Percentiles rank a stretch among this genome's conserved stretches.
phyloP scores from a whole-genome alignment of 768 basidiomycete genomes.

The Russula ochroleuca region DNA sequence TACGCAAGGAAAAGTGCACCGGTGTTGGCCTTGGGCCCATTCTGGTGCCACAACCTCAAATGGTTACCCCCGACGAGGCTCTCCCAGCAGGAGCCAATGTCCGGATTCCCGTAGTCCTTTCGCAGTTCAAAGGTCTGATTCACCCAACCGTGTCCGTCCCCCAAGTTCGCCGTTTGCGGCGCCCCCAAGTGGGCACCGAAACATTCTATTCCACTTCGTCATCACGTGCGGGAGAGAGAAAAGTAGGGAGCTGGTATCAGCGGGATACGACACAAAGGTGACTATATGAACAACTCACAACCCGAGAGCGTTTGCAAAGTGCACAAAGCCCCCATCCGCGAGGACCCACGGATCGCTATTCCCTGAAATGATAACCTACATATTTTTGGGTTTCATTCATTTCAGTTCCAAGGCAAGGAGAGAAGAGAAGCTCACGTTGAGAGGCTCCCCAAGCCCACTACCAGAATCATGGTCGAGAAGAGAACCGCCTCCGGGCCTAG shows the following conservation, averaged over 20 bases:
- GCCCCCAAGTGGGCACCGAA: conserved; percentile 36
- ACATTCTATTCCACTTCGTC: conserved; percentile 30
- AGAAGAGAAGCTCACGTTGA: conserved; percentile 18
- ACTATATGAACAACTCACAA: conserved; percentile 20
- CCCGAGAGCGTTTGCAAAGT: conserved; percentile 23
- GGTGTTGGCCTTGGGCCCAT: conserved; percentile 33
- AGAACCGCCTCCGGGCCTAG: not conserved
- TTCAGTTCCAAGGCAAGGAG: not conserved
- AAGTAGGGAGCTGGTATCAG: not conserved
- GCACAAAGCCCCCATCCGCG: conserved; percentile 21
- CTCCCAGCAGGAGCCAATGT: conserved; percentile 42
- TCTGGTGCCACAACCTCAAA: conserved; percentile 32
- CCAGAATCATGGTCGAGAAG: not conserved
- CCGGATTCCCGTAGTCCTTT: conserved; percentile 40
- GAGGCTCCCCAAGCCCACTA: conserved; percentile 22
- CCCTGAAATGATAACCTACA: conserved; percentile 25
- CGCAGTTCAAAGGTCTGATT: conserved; percentile 45
- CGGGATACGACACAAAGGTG: not conserved
- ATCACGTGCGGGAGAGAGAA: not conserved
- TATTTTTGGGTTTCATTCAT: not conserved
- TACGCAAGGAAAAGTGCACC: conserved; percentile 38
- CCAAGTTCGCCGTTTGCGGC: conserved; percentile 43
- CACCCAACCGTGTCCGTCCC: conserved; percentile 44
- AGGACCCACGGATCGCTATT: conserved; percentile 21
- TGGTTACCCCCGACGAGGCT: conserved; percentile 31